Base-by-base conservation (phyloP, 768 basidiomycete species). In the Suillus spraguei region DNA sequence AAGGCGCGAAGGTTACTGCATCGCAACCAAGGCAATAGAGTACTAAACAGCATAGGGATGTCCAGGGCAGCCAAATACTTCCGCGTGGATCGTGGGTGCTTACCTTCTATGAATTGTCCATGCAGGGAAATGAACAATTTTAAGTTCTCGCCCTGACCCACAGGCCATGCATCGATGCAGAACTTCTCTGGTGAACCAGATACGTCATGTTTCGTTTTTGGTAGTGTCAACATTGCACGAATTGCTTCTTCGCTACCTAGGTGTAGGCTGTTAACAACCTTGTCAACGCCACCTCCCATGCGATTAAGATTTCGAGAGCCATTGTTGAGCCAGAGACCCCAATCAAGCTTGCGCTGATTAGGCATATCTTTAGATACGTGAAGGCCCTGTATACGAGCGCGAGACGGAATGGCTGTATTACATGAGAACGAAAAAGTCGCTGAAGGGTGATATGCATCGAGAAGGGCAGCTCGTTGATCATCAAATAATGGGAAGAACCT, bases 351-450 rank as follows among this genome's bases (percentile, higher is more conserved):
- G 64, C 85, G 83, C 76, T 97, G 95, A 70, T 96, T 89, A 11
- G 95, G 93, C 75, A 94, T 79, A 39, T 84, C 84, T 46, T 78
- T 80, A 6, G 85, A 84, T 7, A 76, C 71, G 65, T 92, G 88
- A 65, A 87, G 81, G 24, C 88, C 89, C 71, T 89, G 84, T 53
- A 91, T 80, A 54, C 91, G 84, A 0, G 93, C 91, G 17, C 95
- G 90, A 8, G 82, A 74, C 5, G 93, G 93, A 65, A 96, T 91
- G 7, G 85, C 73, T 1, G 95, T 96, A 73, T 95, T 96, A 69
- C 87, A 86, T 22, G 90, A 91, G 73, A 89, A 91, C 1, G 95
- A 97, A 73, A 98, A 95, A 9, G 95, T 96, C n/a, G 96, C 92
- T 13, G 84, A 78, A 1, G 91, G 87, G 64, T 92, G 86, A 73